Percentiles rank a stretch among this genome's conserved stretches.
Conservation (phyloP, 108 stramenopile species). For the Pseudonitzschia multistriata region DNA sequence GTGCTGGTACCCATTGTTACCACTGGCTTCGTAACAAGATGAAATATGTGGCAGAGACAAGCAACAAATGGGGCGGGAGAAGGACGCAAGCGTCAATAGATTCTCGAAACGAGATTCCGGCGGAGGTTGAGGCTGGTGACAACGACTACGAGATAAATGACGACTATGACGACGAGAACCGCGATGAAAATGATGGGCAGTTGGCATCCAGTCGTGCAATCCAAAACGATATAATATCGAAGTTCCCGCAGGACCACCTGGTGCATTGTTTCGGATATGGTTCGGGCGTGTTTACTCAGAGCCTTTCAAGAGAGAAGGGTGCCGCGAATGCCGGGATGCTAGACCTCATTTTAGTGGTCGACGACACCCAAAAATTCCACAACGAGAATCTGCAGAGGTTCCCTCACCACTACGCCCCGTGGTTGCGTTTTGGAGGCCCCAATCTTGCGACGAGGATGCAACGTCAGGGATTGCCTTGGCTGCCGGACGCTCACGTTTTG, state of each 20-base stretch:
- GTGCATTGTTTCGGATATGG: constrained; percentile 83
- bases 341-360: constrained; percentile 71
- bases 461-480: constrained; percentile 7
- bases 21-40: too few relatives aligned
- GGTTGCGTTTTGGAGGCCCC: constrained; percentile 20
- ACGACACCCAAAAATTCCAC: constrained; percentile 62
- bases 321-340: constrained; percentile 45
- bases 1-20: too few relatives aligned
- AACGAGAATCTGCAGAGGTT: constrained; percentile 50
- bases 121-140: background rate
- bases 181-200: constrained; percentile 37
- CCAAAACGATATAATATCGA: constrained; percentile 26
- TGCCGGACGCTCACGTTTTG: background rate
- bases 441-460: constrained; percentile 26
- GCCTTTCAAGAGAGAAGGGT: background rate
- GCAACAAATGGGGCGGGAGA: too few relatives aligned
- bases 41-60: too few relatives aligned
- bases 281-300: constrained; percentile 79
- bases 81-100: background rate
- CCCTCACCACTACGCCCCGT: constrained; percentile 66
- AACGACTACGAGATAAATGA: background rate
- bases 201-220: constrained; percentile 15
- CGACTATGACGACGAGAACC: background rate
- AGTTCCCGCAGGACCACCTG: constrained; percentile 57
- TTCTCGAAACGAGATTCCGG: background rate